These are phyloP conservation scores for Fusarium vanettenii DNA, from an alignment of 2,329 filamentous ascomycete genomes.

Conservation along the genomic window DNA sequence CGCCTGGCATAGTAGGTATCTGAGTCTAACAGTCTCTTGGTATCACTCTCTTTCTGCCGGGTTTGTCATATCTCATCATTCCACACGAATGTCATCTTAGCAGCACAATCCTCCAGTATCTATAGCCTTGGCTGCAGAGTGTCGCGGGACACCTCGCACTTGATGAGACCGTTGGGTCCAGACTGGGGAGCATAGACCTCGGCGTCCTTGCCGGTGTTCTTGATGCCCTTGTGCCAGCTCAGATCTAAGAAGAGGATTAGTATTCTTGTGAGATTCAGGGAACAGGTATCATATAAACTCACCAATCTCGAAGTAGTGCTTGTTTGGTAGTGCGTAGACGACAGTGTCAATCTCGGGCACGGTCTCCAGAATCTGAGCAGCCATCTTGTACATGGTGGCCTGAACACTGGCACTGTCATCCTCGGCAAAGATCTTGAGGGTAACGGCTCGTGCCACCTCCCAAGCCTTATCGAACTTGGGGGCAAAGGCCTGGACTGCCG, in stretches of 20 bases:
- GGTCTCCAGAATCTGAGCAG: constrained; percentile 81
- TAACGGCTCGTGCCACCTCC: constrained; percentile 81
- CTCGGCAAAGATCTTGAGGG: constrained; percentile 89
- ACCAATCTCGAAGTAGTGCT: constrained; percentile 98
- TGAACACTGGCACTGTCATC: constrained; percentile 95
- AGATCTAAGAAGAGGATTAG: constrained; percentile 70
- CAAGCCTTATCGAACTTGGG: constrained; percentile 83
- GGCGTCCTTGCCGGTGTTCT: constrained; percentile 96
- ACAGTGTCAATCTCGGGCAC: constrained; percentile 79
- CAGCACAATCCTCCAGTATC: constrained; percentile 6
- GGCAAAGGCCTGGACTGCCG: constrained; percentile 73
- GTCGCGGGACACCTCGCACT: constrained; percentile 82
- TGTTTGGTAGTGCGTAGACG: constrained; percentile 91
- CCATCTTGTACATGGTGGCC: constrained; percentile 99
- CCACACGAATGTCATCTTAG: constrained; percentile 15
- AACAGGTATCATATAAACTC: constrained; percentile 50
- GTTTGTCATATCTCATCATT: constrained; percentile 33
- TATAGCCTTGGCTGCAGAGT: constrained; percentile 35
- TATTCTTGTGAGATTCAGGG: not conserved
- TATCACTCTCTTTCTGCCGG: constrained; percentile 32
- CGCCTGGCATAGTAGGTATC: not conserved
- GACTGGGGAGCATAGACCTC: constrained; percentile 96
- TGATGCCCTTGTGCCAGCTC: constrained; percentile 94
- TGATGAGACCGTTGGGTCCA: constrained; percentile 93
- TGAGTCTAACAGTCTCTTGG: constrained; percentile 27